Percentiles rank a stretch among this genome's conserved stretches.
Evolutionary conservation across 129 eudicot genomes (phyloP).

Genomic region (Ambrosia trifida): DNA sequence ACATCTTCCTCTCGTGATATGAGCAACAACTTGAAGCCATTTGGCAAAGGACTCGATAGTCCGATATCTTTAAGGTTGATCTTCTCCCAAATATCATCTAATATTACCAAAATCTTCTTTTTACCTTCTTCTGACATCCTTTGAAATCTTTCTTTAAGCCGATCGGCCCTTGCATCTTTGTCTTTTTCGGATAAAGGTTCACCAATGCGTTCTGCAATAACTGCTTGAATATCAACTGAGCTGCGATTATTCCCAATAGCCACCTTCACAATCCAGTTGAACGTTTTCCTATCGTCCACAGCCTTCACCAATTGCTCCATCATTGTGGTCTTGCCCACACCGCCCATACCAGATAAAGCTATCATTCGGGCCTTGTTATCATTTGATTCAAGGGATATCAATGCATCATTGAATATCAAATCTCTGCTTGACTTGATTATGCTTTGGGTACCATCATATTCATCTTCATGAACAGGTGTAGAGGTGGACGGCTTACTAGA

Average conservation of each 20-base stretch:
- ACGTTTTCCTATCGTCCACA: not conserved
- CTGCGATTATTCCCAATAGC: not conserved
- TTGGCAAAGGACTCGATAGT: not conserved
- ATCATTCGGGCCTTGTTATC: not conserved
- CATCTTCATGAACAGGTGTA: not conserved
- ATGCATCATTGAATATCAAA: not conserved
- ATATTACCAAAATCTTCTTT: too few relatives aligned
- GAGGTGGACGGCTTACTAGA: not conserved
- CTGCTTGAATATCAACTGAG: not conserved
- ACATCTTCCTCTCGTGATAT: not conserved
- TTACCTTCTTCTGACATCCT: too few relatives aligned
- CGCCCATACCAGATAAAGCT: not conserved
- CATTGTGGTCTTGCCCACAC: slow-evolving; percentile 11
- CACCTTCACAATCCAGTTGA: not conserved
- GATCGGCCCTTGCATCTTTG: too few relatives aligned
- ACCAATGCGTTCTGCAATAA: not conserved
- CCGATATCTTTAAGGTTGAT: not conserved
- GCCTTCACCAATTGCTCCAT: not conserved
- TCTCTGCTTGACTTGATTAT: not conserved
- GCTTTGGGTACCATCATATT: not conserved
- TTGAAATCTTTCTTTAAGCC: too few relatives aligned
- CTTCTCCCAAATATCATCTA: not conserved
- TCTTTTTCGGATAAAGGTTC: too few relatives aligned
- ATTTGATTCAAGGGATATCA: not conserved
- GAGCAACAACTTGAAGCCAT: not conserved